Conservation (phyloP, 176 grass and related monocot genomes). For the Hordeum marinum region DNA sequence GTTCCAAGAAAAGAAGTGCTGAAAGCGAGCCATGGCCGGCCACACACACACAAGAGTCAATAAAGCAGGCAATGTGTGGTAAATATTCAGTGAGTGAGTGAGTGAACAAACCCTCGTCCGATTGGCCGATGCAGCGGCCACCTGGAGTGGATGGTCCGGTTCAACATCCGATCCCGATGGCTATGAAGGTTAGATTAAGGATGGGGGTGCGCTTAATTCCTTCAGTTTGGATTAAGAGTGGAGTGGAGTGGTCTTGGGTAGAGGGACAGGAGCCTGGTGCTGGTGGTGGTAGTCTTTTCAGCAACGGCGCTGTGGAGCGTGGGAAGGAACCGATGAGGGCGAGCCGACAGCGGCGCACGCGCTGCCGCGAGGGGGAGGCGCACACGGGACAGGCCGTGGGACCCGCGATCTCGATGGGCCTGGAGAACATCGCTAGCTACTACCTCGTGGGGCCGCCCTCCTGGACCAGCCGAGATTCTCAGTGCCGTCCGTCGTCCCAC, state of each 20-base stretch:
- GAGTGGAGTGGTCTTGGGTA: background rate
- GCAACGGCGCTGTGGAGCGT: slow-evolving; percentile 35
- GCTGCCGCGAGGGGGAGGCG: slow-evolving; percentile 36
- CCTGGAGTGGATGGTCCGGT: background rate
- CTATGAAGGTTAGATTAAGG: background rate
- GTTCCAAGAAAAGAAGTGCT: slow-evolving; percentile 43
- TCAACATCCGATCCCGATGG: background rate
- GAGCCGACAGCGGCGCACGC: slow-evolving; percentile 27
- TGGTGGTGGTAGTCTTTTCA: slow-evolving; percentile 24
- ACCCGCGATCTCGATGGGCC: slow-evolving; percentile 23
- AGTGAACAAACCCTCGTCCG: background rate
- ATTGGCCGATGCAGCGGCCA: background rate
- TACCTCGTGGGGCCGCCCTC: slow-evolving; percentile 2
- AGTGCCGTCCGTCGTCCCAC: background rate
- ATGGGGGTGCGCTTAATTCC: background rate
- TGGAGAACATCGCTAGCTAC: background rate
- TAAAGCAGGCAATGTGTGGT: slow-evolving; percentile 12
- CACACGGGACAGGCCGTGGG: slow-evolving; percentile 32
- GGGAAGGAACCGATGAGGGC: slow-evolving; percentile 28
- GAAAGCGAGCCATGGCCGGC: background rate
- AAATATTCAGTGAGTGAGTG: background rate
- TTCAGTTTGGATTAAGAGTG: background rate
- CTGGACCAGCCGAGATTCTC: slow-evolving; percentile 24
- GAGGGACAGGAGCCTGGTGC: background rate
- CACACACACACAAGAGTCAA: background rate